A percentile compares a stretch with the other conserved stretches of the same genome.
Evolutionary conservation across 352 stramenopile genomes (phyloP).

Genomic region (Pythium aristosporum): DNA sequence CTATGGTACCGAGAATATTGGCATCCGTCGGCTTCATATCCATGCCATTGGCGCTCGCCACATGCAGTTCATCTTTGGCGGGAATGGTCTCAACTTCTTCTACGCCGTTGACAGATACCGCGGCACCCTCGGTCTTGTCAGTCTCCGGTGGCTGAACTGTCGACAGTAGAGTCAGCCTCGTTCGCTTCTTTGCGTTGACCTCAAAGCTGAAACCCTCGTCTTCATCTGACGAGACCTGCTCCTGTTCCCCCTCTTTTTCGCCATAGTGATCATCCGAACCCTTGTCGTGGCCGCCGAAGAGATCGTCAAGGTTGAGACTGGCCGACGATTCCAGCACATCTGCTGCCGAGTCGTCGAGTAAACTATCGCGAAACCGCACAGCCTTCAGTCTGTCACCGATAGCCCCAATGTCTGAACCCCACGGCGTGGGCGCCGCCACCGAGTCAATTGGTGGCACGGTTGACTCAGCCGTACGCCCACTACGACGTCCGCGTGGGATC

Average conservation of each 20-base stretch:
- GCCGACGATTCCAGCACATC: slow-evolving; percentile 4
- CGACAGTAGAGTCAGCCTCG: neutral
- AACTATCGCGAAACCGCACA: slow-evolving; percentile 16
- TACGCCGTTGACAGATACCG: too few relatives aligned
- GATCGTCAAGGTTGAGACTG: slow-evolving; percentile 26
- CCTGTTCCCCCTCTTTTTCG: slow-evolving; percentile 21
- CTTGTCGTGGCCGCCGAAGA: neutral
- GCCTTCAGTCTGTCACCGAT: slow-evolving; percentile 14
- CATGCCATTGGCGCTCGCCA: neutral
- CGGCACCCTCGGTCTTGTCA: neutral
- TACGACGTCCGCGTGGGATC: neutral
- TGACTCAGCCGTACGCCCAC: too few relatives aligned
- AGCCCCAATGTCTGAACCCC: neutral
- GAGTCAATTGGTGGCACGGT: neutral
- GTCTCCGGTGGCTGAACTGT: neutral
- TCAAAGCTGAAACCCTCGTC: slow-evolving; percentile 52
- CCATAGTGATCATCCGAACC: neutral
- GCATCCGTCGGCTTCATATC: neutral
- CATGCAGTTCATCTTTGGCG: neutral
- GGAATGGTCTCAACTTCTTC: neutral
- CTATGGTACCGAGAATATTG: neutral
- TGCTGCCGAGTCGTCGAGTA: slow-evolving; percentile 12
- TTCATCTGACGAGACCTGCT: slow-evolving; percentile 1
- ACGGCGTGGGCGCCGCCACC: neutral
- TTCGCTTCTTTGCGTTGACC: slow-evolving; percentile 35